Percentiles rank a stretch among this genome's conserved stretches.
Evolutionary conservation across 2,329 filamentous ascomycete species (phyloP).

Genomic region (Penicillium sp.): DNA sequence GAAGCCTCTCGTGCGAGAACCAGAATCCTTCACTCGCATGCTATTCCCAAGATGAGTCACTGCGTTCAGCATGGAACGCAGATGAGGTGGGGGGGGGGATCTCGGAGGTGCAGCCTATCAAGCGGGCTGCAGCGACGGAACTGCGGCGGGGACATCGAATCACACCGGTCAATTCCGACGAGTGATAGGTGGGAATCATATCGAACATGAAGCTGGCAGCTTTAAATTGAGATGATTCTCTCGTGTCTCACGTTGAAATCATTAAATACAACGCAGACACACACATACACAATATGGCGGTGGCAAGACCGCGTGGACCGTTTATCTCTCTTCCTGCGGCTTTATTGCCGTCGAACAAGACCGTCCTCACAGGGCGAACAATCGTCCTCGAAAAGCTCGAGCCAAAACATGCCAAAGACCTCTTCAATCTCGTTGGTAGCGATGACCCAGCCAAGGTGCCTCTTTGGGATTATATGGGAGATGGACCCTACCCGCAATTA

Average conservation of each 20-base stretch:
- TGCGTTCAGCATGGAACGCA: too few species aligned
- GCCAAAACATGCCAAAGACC: conserved; percentile 32
- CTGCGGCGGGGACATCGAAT: not conserved
- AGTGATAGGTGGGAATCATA: not conserved
- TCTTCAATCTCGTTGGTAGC: conserved; percentile 35
- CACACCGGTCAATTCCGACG: not conserved
- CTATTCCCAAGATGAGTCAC: too few species aligned
- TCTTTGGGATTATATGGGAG: conserved; percentile 50
- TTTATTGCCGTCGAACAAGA: conserved; percentile 11
- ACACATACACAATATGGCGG: conserved; percentile 1
- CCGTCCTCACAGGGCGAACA: conserved; percentile 25
- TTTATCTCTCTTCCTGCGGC: conserved; percentile 12
- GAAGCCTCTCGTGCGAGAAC: too few species aligned
- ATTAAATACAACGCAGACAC: too few species aligned
- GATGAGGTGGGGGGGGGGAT: not conserved
- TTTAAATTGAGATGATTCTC: not conserved
- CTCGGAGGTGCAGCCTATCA: not conserved
- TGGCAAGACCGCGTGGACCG: conserved; percentile 14
- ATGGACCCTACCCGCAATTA: conserved; percentile 40
- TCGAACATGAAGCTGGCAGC: not conserved
- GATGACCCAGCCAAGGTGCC: conserved; percentile 16
- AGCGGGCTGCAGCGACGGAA: not conserved
- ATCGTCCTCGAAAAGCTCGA: conserved; percentile 34
- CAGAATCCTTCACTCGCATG: too few species aligned
- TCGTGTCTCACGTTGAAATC: not conserved